Percentiles rank a stretch among this genome's conserved stretches.
phyloP scores from a whole-genome alignment of 2,329 filamentous ascomycete species.

The Fusarium liriodendri region DNA sequence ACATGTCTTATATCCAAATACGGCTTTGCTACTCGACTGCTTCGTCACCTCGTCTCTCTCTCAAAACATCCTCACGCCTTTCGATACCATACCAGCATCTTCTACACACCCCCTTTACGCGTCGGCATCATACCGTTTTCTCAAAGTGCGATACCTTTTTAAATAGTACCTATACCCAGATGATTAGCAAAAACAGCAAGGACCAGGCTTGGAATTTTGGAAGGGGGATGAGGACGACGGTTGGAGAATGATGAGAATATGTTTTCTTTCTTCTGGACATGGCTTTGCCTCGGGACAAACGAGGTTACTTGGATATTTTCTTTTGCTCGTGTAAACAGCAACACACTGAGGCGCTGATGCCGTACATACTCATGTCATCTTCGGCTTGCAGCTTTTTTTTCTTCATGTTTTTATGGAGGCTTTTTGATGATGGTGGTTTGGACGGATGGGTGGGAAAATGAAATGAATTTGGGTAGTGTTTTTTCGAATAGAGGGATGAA shows the following conservation, averaged over 20 bases:
- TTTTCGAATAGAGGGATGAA: conserved; percentile 7
- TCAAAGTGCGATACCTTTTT: conserved; percentile 87
- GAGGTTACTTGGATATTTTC: conserved; percentile 12
- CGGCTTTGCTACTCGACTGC: not conserved
- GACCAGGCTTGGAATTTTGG: conserved; percentile 18
- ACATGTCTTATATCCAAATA: not conserved
- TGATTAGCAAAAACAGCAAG: conserved; percentile 39
- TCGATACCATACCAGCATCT: conserved; percentile 4
- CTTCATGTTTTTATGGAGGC: not conserved
- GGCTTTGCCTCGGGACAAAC: conserved; percentile 4
- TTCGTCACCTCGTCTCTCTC: not conserved
- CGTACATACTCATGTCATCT: not conserved
- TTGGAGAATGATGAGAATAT: conserved; percentile 11
- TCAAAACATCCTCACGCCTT: not conserved
- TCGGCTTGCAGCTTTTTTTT: not conserved
- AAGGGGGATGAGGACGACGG: not conserved
- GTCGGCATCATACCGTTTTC: conserved; percentile 77
- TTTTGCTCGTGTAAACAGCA: not conserved
- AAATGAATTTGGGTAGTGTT: not conserved
- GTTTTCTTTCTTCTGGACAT: not conserved
- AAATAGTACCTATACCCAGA: conserved; percentile 67
- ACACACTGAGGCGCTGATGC: not conserved
- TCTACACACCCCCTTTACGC: conserved; percentile 42
- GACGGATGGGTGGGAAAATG: not conserved
- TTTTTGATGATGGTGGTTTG: not conserved